phyloP scores from a whole-genome alignment of 148 eudicot genomes.

The Rhododendron williamsianum region DNA sequence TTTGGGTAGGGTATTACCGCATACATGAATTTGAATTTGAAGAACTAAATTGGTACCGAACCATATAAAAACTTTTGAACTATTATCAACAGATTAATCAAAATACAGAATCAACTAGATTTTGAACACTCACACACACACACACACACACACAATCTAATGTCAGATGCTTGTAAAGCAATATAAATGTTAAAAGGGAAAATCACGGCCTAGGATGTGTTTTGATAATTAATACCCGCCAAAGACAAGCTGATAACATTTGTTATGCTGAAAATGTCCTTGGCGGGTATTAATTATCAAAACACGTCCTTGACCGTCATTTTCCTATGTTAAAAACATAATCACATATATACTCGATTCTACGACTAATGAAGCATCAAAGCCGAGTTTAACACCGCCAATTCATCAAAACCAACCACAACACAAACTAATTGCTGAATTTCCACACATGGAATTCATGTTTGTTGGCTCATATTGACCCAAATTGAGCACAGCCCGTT shows the following conservation, averaged over 20 bases:
- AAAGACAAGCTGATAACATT: too few relatives aligned
- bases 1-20: not conserved
- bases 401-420: not conserved
- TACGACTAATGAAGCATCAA: not conserved
- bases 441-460: not conserved
- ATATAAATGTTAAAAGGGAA: too few relatives aligned
- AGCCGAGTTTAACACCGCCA: not conserved
- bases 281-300: too few relatives aligned
- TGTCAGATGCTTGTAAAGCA: not conserved
- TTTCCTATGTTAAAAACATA: not conserved
- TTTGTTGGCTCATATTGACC: too few relatives aligned
- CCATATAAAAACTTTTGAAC: not conserved
- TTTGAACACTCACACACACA: not conserved
- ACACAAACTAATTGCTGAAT: not conserved
- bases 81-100: not conserved
- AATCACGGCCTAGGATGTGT: too few relatives aligned
- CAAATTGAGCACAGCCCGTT: not conserved
- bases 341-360: not conserved
- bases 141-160: not conserved
- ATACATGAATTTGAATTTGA: not conserved
- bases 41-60: not conserved
- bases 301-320: too few relatives aligned
- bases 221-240: too few relatives aligned
- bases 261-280: too few relatives aligned
- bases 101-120: not conserved